Conservation (phyloP, 1,284 basidiomycete genomes). For the Mycena citricolor region DNA sequence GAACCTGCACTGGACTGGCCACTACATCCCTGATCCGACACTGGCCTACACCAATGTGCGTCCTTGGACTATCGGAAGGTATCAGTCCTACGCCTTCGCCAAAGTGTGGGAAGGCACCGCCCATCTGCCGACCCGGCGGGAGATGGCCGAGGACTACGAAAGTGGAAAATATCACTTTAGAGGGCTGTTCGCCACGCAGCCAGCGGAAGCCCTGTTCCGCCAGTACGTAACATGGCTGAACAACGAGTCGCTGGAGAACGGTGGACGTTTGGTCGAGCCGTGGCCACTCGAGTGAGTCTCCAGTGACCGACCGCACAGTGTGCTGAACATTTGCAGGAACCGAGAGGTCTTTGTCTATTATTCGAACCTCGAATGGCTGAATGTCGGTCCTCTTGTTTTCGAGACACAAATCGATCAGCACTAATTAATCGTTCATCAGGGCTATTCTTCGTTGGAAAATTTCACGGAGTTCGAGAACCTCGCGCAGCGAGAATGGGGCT, state of each 20-base stretch:
- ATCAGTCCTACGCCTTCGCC: conserved; percentile 26
- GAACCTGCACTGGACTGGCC: conserved; percentile 28
- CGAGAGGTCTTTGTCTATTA: conserved; percentile 27
- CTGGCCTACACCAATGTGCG: conserved; percentile 27
- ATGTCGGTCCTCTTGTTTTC: conserved; percentile 6
- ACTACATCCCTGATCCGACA: conserved; percentile 27
- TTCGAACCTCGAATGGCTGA: conserved; percentile 24
- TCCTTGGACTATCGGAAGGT: conserved; percentile 25
- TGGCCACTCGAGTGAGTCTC: conserved; percentile 27
- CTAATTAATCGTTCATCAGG: conserved; percentile 5
- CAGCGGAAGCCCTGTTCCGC: conserved; percentile 27
- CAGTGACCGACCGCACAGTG: background rate
- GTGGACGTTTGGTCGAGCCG: conserved; percentile 27
- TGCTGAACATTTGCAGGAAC: no score
- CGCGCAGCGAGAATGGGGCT: conserved; percentile 22
- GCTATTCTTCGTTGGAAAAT: conserved; percentile 20
- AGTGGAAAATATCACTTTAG: conserved; percentile 25
- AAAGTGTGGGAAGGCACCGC: conserved; percentile 29
- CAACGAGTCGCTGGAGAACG: conserved; percentile 30
- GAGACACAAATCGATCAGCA: background rate
- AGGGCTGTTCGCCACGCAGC: conserved; percentile 25
- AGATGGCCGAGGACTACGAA: conserved; percentile 25
- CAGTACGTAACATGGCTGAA: conserved; percentile 33
- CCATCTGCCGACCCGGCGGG: conserved; percentile 23
- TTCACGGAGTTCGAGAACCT: conserved; percentile 26